Evolutionary conservation across 768 basidiomycete species (phyloP).

Genomic region (Boletus speciosus): DNA sequence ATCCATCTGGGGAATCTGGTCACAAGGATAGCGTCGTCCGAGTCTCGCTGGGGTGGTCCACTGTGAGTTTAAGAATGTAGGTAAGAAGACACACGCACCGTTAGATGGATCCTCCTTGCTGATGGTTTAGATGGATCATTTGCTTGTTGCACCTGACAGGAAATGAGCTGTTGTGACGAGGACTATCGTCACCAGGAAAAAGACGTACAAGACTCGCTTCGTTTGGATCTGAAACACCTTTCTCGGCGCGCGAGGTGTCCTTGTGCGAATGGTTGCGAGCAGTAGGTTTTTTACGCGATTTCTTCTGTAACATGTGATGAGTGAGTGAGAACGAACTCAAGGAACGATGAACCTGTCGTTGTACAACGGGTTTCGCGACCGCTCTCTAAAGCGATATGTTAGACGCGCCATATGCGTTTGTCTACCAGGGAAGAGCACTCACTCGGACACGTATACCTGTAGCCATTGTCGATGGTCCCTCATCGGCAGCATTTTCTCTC

Average conservation of each 20-base stretch:
- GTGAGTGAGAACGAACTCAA: not conserved
- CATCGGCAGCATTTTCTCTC: no score
- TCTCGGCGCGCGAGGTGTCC: not conserved
- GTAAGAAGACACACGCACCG: not conserved
- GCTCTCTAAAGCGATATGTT: not conserved
- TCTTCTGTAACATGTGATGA: not conserved
- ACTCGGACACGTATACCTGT: not conserved
- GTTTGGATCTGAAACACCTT: not conserved
- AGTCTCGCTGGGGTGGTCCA: not conserved
- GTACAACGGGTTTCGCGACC: not conserved
- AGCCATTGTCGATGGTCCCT: not conserved
- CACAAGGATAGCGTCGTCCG: not conserved
- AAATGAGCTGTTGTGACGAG: not conserved
- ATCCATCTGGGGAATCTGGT: not conserved
- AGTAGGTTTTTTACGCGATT: not conserved
- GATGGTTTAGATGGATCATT: not conserved
- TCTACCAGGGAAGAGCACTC: not conserved
- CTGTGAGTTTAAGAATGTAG: not conserved
- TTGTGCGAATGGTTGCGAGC: not conserved
- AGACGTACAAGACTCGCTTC: not conserved
- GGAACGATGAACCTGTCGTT: not conserved
- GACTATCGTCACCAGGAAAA: not conserved
- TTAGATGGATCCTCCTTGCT: not conserved
- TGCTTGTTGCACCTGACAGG: not conserved
- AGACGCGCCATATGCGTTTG: no score